phyloP scores from a whole-genome alignment of 805 yeast species.

The Zygoascus ofunaensis region DNA sequence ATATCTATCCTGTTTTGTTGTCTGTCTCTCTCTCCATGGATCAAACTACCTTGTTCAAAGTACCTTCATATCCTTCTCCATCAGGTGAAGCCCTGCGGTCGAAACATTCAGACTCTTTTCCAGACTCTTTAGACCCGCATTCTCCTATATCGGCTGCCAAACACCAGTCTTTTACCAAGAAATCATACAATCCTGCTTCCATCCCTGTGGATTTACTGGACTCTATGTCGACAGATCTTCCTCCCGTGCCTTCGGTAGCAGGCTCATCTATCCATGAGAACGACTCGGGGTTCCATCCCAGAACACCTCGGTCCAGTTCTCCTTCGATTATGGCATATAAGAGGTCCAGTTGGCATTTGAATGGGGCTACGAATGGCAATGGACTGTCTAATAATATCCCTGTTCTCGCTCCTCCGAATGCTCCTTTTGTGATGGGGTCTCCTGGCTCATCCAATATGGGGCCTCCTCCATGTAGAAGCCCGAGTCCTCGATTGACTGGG shows the following conservation, averaged over 20 bases:
- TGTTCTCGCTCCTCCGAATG: slow-evolving; percentile 2
- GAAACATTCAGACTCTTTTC: too few relatives aligned
- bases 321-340: not conserved
- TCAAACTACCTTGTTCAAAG: too few relatives aligned
- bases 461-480: not conserved
- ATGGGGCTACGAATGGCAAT: not conserved
- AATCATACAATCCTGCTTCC: too few relatives aligned
- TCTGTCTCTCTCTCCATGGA: too few relatives aligned
- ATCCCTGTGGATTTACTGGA: too few relatives aligned
- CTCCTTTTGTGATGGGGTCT: not conserved
- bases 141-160: too few relatives aligned
- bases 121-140: too few relatives aligned
- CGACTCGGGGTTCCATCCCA: not conserved
- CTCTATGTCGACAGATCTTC: not conserved
- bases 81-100: too few relatives aligned
- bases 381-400: not conserved
- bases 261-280: not conserved
- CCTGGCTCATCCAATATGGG: slow-evolving; percentile 1
- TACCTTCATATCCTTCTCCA: too few relatives aligned
- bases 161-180: too few relatives aligned
- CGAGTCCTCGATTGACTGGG: slow-evolving; percentile 4
- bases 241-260: not conserved
- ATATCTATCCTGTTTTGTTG: too few relatives aligned
- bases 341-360: not conserved
- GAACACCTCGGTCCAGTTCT: not conserved